A percentile compares a stretch with the other conserved stretches of the same genome.
Evolutionary conservation across 1,284 basidiomycete species (phyloP).

Genomic region (Paramarasmius palmivorus): DNA sequence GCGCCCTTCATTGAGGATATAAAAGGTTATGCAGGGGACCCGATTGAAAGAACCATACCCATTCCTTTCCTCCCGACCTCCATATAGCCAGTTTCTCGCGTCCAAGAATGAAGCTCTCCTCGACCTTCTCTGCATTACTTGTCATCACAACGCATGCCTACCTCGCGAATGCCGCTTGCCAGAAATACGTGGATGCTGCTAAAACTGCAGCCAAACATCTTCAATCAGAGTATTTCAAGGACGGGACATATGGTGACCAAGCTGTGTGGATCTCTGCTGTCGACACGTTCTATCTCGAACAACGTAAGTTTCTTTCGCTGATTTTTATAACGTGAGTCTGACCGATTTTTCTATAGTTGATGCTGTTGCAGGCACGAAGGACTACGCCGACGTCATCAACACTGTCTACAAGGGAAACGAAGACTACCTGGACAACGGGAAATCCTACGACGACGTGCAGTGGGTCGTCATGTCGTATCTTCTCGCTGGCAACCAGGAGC

Average conservation of each 20-base stretch:
- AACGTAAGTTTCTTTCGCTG: conserved; percentile 11
- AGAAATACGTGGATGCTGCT: conserved; percentile 21
- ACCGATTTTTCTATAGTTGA: conserved; percentile 14
- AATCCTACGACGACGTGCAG: conserved; percentile 23
- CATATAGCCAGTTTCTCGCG: too few relatives aligned
- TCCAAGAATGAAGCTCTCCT: neutral
- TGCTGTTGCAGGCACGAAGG: conserved; percentile 14
- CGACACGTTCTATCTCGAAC: conserved; percentile 18
- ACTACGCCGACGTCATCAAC: conserved; percentile 18
- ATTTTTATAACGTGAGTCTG: neutral
- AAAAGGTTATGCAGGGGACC: too few relatives aligned
- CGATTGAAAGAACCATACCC: too few relatives aligned
- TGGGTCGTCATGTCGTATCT: conserved; percentile 23
- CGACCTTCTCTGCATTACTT: neutral
- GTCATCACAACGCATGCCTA: neutral
- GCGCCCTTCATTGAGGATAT: too few relatives aligned
- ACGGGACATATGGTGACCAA: conserved; percentile 17
- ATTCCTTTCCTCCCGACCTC: too few relatives aligned
- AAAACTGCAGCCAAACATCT: conserved; percentile 18
- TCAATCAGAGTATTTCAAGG: conserved; percentile 18
- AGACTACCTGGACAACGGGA: conserved; percentile 18
- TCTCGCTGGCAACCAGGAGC: conserved; percentile 14
- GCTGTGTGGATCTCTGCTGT: conserved; percentile 21
- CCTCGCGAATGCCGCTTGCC: conserved; percentile 12
- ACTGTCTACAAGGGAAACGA: conserved; percentile 19